Base-by-base conservation (phyloP, 1,139 yeast species). In the Kodamaea ohmeri region DNA sequence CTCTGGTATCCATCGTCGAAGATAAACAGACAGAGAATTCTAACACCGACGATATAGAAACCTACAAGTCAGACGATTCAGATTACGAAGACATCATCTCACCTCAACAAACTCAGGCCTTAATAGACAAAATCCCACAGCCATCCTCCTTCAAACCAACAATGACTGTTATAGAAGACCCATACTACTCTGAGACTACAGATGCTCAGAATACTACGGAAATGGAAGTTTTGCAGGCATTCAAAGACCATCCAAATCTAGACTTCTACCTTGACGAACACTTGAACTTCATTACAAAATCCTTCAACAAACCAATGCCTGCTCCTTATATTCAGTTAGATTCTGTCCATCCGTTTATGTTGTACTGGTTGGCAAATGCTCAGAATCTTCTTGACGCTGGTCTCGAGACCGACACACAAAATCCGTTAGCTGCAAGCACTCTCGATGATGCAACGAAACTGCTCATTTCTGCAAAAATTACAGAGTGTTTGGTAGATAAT, bases 281-380 rank as follows among this genome's bases (percentile, higher is more conserved):
- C 40, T 31, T 43, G n/a, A 32, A 32, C 4, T 60, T 51, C 38
- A 34, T 54, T 6, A 41, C 44, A 20, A 41, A 36, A 18, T 67
- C 70, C 32, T 60, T 85, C 17, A 48, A 44, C 15, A 59, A 56
- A 20, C 66, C 71, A 20, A 67, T 85, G 20, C 84, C 89, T 0
- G 49, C 58, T 2, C 52, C 61, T 32, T 75, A 70, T 59, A 60
- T 63, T 35, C 63, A 67, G 0, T 65, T 87, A 34, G 97, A 92
- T 60, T 92, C 97, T 0, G 85, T 95, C 17, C 90, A 85, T 45
- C 82, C 96, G 0, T 94, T 98, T 98, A 64, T 92, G 58, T 46
- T 84, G 2, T 90, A 86, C 58, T 92, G 98, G 98, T 61, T 83
- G 2, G 52, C 76, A 29, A 89, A 88, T 55, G 69, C 89, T 3